Percentiles rank a stretch among this genome's conserved stretches.
Evolutionary conservation across 306 rosid species (phyloP).

Genomic region (Vigna mungo): DNA sequence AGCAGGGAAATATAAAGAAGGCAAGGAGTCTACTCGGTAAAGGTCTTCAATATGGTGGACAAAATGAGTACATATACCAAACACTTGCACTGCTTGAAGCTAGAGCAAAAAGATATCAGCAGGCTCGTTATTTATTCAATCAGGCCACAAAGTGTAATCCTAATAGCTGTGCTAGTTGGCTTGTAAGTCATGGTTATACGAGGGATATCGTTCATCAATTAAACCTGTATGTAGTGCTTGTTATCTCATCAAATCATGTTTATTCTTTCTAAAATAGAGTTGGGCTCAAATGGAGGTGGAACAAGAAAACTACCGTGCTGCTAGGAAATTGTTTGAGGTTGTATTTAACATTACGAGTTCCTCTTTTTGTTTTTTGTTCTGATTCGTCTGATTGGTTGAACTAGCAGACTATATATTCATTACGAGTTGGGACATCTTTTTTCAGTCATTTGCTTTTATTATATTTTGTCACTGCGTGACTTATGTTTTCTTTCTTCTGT

Average conservation of each 20-base stretch:
- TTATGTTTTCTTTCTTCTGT: constrained; percentile 23
- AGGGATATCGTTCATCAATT: constrained; percentile 31
- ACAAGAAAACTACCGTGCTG: constrained; percentile 71
- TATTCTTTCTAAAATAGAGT: constrained; percentile 57
- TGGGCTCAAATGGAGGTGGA: constrained; percentile 98
- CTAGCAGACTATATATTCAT: constrained; percentile 10
- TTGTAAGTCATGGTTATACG: constrained; percentile 66
- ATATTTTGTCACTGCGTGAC: constrained; percentile 3
- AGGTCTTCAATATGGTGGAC: constrained; percentile 83
- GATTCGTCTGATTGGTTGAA: constrained; percentile 19
- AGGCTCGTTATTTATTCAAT: constrained; percentile 84
- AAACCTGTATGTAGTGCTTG: constrained; percentile 10
- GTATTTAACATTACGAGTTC: constrained; percentile 27
- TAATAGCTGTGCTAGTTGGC: constrained; percentile 98
- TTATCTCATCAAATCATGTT: constrained; percentile 19
- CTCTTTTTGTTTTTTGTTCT: neutral
- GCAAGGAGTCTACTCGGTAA: constrained; percentile 84
- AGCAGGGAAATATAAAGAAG: constrained; percentile 83
- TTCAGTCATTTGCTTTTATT: neutral
- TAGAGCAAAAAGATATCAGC: constrained; percentile 76
- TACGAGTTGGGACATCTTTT: no score
- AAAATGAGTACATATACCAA: constrained; percentile 89
- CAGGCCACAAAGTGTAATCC: constrained; percentile 94
- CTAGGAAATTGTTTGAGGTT: constrained; percentile 91
- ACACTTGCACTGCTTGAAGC: constrained; percentile 94